Percentiles rank a stretch among this genome's conserved stretches.
These are phyloP conservation scores for Millerozyma acaciae DNA, from an alignment of 805 yeast genomes.

Conservation along the genomic window DNA sequence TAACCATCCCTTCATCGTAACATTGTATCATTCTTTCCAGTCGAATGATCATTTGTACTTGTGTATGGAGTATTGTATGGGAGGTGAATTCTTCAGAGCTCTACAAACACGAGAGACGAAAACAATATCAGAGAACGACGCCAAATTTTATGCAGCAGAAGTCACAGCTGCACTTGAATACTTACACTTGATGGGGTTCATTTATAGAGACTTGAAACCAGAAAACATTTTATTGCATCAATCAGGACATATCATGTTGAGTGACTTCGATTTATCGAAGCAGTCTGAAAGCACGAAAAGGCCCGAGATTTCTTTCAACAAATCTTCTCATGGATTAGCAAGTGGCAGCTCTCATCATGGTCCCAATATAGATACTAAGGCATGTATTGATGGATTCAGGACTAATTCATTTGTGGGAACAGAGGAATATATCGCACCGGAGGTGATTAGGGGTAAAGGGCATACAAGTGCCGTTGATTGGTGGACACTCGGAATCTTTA, in stretches of 20 bases:
- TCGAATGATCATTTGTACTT: slow-evolving; percentile 85
- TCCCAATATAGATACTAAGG: slow-evolving; percentile 84
- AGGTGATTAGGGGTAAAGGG: slow-evolving; percentile 94
- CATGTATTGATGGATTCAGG: slow-evolving; percentile 92
- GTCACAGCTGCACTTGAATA: slow-evolving; percentile 97
- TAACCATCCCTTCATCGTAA: slow-evolving; percentile 95
- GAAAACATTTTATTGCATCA: slow-evolving; percentile 92
- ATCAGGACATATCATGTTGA: slow-evolving; percentile 96
- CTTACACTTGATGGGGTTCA: slow-evolving; percentile 93
- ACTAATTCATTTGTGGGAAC: slow-evolving; percentile 99
- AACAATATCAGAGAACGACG: slow-evolving; percentile 83
- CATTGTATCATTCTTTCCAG: slow-evolving; percentile 94
- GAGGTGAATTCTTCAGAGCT: slow-evolving; percentile 97
- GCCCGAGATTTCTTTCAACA: slow-evolving; percentile 59
- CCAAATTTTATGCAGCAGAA: slow-evolving; percentile 92
- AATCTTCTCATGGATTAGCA: slow-evolving; percentile 17
- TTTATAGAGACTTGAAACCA: slow-evolving; percentile 94
- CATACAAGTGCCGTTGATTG: slow-evolving; percentile 98
- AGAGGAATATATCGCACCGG: slow-evolving; percentile 98
- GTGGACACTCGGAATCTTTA: slow-evolving; percentile 97
- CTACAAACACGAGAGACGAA: slow-evolving; percentile 85
- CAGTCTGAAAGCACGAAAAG: slow-evolving; percentile 74
- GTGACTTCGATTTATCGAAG: slow-evolving; percentile 93
- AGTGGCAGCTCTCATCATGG: slow-evolving; percentile 26
- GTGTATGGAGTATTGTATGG: slow-evolving; percentile 99